Evolutionary conservation across 352 stramenopile genomes (phyloP), one percentile per base, ranked within the genome.

Genomic region (Globisporangium nagaii): DNA sequence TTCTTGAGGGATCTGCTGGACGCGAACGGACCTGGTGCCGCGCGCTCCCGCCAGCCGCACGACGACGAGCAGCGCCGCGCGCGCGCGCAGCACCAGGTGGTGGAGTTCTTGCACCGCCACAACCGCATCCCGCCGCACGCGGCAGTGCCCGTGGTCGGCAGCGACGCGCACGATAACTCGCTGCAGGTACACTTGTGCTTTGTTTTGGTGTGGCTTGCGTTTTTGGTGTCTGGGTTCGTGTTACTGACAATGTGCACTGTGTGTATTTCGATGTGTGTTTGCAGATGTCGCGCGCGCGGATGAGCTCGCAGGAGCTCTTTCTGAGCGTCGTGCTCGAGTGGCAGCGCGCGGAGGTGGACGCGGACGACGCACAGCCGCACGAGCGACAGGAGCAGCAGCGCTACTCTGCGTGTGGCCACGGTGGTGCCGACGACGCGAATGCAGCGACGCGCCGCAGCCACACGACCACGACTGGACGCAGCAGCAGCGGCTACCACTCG

Each of bases 291-390:
- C 71, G 69, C 27, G 71, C 73, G 19, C 65, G 63, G 0, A 54
- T 84, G 49, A 84, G 63, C 65, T 87, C 76, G 15, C 79, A 92
- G 36, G 79, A 90, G 55, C 73, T 92, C n/a, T 92, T 91, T 58
- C 61, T 92, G 34, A 88, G 77, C 56, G 82, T 90, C 42, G 79
- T 92, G 48, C 71, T 90, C 53, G 77, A 90, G 63, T 92, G 81
- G 79, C 79, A 92, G 57, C 62, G 65, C n/a, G 57, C 65, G 2
- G 48, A 53, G 22, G 40, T 56, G 44, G 39, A 36, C 32, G 62
- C 63, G 19, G 50, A 61, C 1, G 28, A 49, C 13, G 8, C 42
- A 49, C 42, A 49, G 25, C 42, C 42, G 25, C 42, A 49, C n/a
- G 25, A 25, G 6, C 42, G 25, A 49, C 25, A 36, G 42, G 25